phyloP scores from a whole-genome alignment of 257 asterid genomes.

The Nicotiana tabacum region DNA sequence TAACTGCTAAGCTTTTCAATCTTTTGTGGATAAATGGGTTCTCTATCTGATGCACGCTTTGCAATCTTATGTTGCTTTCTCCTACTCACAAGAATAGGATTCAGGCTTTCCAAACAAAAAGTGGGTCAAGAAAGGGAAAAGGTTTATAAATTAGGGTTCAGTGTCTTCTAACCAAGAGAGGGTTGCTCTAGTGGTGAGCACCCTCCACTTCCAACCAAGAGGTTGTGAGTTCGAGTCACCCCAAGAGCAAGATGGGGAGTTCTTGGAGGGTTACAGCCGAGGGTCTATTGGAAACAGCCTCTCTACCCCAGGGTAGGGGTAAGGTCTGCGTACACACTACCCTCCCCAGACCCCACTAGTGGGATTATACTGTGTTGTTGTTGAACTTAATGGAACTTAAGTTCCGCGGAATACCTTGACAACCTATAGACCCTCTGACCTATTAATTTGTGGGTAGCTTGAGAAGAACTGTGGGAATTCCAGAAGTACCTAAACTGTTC shows the following conservation, averaged over 20 bases:
- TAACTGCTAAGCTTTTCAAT: slow-evolving; percentile 19
- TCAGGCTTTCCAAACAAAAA: background rate
- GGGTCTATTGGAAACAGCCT: no score
- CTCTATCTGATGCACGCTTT: background rate
- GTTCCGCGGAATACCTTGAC: background rate
- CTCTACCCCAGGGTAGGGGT: no score
- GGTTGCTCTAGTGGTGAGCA: no score
- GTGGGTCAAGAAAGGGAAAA: background rate
- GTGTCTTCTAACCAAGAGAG: no score
- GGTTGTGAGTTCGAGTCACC: no score
- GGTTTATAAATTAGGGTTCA: background rate
- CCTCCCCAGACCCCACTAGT: no score
- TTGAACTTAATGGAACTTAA: background rate
- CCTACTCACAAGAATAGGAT: background rate
- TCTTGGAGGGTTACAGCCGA: no score
- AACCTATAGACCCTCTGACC: background rate
- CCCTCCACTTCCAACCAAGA: no score
- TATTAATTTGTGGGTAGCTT: background rate
- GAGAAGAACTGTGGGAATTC: background rate
- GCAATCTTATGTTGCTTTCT: background rate
- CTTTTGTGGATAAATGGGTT: slow-evolving; percentile 7
- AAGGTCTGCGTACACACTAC: no score
- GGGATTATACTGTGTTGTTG: no score
- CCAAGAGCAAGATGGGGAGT: no score
- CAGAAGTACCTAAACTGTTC: background rate